Evolutionary conservation across 1,139 yeast species (phyloP).

Genomic region (Yamadazyma atlantica): DNA sequence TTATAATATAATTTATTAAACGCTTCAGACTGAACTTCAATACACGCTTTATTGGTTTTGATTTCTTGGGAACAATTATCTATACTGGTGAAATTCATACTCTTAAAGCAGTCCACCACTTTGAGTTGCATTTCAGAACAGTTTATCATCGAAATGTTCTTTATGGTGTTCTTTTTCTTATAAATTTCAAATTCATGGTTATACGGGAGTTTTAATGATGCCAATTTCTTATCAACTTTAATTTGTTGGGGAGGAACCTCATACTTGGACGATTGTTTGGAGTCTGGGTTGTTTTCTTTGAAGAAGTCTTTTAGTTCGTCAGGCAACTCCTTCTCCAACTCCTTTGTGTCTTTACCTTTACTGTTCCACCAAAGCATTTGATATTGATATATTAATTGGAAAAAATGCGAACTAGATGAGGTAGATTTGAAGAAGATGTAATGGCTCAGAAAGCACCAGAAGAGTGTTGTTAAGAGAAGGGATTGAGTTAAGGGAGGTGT

Average conservation of each 20-base stretch:
- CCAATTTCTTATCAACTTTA: slow-evolving; percentile 29
- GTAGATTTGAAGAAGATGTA: too few relatives aligned
- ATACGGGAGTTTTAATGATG: slow-evolving; percentile 16
- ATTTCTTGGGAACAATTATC: slow-evolving; percentile 34
- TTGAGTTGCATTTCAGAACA: slow-evolving; percentile 44
- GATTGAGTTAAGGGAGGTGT: too few relatives aligned
- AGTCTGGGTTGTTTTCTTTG: slow-evolving; percentile 31
- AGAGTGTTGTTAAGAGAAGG: too few relatives aligned
- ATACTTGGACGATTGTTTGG: slow-evolving; percentile 23
- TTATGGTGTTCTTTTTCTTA: slow-evolving; percentile 28
- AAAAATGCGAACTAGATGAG: background rate
- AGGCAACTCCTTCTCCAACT: slow-evolving; percentile 31
- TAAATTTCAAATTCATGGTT: slow-evolving; percentile 32
- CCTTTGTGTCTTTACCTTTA: slow-evolving; percentile 21
- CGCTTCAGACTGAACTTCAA: slow-evolving; percentile 36
- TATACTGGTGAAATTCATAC: slow-evolving; percentile 26
- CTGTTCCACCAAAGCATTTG: slow-evolving; percentile 16
- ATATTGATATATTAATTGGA: background rate
- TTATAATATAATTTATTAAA: slow-evolving; percentile 36
- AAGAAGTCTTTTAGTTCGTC: slow-evolving; percentile 36
- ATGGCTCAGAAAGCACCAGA: too few relatives aligned
- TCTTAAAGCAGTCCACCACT: slow-evolving; percentile 38
- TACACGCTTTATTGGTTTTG: slow-evolving; percentile 27
- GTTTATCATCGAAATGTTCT: slow-evolving; percentile 32
- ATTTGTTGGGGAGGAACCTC: slow-evolving; percentile 29